Evolutionary conservation across 768 basidiomycete species (phyloP).

Genomic region (Phallus indusiatus): DNA sequence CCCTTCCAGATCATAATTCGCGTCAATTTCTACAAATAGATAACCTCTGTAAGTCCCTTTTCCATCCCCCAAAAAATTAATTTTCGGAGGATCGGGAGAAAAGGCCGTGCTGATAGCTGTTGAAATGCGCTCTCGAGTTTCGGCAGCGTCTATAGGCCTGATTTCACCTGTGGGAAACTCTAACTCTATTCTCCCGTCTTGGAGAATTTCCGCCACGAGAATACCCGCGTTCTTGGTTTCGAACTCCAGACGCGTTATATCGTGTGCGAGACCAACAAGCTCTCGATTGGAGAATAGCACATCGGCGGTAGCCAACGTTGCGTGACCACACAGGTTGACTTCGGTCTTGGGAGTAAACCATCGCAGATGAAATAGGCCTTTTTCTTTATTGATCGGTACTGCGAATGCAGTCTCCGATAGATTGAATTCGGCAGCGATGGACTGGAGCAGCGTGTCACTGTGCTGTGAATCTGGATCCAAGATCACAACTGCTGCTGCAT

Average conservation of each 20-base stretch:
- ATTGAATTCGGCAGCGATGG: slow-evolving; percentile 5
- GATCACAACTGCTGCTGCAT: slow-evolving; percentile 24
- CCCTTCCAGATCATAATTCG: slow-evolving; percentile 13
- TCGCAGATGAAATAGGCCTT: slow-evolving; percentile 14
- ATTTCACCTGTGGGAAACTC: slow-evolving; percentile 15
- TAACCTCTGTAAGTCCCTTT: not conserved
- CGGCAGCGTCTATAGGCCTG: not conserved
- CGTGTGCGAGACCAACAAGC: not conserved
- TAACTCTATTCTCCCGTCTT: slow-evolving; percentile 15
- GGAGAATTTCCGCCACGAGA: slow-evolving; percentile 10
- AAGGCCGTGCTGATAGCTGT: not conserved
- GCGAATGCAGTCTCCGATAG: slow-evolving; percentile 9
- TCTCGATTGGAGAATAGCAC: slow-evolving; percentile 15
- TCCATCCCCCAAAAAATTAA: not conserved
- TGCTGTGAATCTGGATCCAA: slow-evolving; percentile 9
- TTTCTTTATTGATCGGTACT: not conserved
- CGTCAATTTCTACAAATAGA: not conserved
- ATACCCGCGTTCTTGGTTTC: slow-evolving; percentile 11
- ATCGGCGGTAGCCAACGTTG: slow-evolving; percentile 22
- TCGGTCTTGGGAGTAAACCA: slow-evolving; percentile 22
- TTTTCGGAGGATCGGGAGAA: not conserved
- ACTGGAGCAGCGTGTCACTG: slow-evolving; percentile 10
- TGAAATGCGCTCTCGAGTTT: not conserved
- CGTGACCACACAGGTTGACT: slow-evolving; percentile 24
- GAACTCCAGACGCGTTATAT: not conserved